Conservation (phyloP, 1,284 basidiomycete genomes). For the Pseudozyma sp. region DNA sequence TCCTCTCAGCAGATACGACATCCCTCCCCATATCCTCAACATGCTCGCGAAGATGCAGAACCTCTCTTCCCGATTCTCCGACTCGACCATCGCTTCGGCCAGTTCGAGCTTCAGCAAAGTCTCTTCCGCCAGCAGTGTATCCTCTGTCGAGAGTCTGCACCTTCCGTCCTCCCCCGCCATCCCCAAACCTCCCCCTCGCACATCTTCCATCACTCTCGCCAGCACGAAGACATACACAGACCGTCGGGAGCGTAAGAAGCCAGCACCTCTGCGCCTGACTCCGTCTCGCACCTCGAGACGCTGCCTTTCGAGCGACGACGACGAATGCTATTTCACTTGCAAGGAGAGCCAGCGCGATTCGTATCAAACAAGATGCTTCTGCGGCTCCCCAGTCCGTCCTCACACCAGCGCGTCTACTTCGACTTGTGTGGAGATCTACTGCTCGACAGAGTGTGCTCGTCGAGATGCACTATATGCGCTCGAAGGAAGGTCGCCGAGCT, state of each 20-base stretch:
- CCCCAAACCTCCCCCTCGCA: slow-evolving; percentile 40
- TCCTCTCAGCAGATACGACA: background rate
- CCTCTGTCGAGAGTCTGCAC: slow-evolving; percentile 24
- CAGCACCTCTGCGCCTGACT: slow-evolving; percentile 17
- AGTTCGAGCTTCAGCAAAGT: slow-evolving; percentile 31
- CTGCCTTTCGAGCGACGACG: slow-evolving; percentile 8
- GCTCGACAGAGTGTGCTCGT: slow-evolving; percentile 28
- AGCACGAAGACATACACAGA: slow-evolving; percentile 26
- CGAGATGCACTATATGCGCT: slow-evolving; percentile 35
- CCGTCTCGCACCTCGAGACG: slow-evolving; percentile 7
- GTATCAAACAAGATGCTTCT: slow-evolving; percentile 20
- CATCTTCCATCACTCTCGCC: slow-evolving; percentile 39
- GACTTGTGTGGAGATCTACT: slow-evolving; percentile 35
- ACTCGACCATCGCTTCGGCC: slow-evolving; percentile 40
- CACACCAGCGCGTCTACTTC: slow-evolving; percentile 7
- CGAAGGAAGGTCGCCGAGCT: slow-evolving; percentile 27
- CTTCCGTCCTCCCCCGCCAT: slow-evolving; percentile 16
- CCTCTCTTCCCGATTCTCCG: slow-evolving; percentile 41
- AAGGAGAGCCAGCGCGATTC: slow-evolving; percentile 5
- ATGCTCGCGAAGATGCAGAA: slow-evolving; percentile 6
- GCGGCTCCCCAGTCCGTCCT: slow-evolving; percentile 19
- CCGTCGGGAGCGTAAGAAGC: slow-evolving; percentile 27
- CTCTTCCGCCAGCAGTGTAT: slow-evolving; percentile 25
- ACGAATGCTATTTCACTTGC: slow-evolving; percentile 25
- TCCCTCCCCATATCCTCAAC: background rate